Base-by-base conservation (phyloP, 257 asterid species). In the Verbena officinalis region DNA sequence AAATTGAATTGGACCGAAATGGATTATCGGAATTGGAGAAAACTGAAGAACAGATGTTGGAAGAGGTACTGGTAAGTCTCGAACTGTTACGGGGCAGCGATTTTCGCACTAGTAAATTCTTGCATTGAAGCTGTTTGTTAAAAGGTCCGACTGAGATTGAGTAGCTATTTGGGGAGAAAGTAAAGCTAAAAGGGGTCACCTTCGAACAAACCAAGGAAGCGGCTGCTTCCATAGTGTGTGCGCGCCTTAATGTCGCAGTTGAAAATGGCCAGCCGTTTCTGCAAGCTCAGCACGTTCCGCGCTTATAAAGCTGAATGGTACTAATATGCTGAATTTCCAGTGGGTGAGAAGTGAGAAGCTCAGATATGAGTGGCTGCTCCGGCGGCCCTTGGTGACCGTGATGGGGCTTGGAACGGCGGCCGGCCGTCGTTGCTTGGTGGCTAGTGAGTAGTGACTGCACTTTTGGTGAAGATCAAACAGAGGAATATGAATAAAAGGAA, bases 71-170 rank as follows among this genome's bases (percentile, higher is more conserved):
- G 59, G 46, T 44, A 33, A 57, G 45, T 65, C 60, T 69, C 11
- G 53, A 33, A 58, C 34, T 61, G 50, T 13, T 24, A 23, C 9
- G 43, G 17, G 46, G 8, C 4, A 14, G 23, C 5, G 79, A 67
- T 30, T 6, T 70, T 63, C 68, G 73, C 20, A 42, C 27, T 20
- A 71, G 64, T 1, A 67, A 23, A 10, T 27, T 24, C 11, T 75
- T 86, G 87, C 79, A 39, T 20, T 59, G 75, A 8, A 74, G 12
- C 4, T 68, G 95, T 75, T 83, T 84, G 96, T 73, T 60, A 20
- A 69, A 84, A 79, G 59, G 95, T 61, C 94, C 63, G 77, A 81
- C 7, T 0, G 92, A 84, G 33, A 48, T 7, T 10, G 39, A 49
- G 38, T 39, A 31, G 24, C 69, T 53, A 6, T 55, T 57, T 7